These are phyloP conservation scores for Grifola frondosa DNA, from an alignment of 1,284 basidiomycete genomes.

Conservation along the genomic window DNA sequence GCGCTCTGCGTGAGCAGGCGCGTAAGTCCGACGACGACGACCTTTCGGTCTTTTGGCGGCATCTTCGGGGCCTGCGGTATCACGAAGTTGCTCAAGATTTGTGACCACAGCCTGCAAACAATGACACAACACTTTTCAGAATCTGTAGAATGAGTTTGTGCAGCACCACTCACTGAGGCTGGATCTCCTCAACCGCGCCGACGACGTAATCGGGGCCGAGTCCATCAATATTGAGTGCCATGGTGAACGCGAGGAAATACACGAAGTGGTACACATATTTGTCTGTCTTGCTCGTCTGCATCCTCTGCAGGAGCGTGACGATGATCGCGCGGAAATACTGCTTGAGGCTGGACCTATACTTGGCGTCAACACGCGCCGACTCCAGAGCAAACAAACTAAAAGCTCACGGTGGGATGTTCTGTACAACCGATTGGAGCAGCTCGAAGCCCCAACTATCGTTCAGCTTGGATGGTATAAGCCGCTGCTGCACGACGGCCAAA, in stretches of 20 bases:
- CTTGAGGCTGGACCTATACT: conserved; percentile 58
- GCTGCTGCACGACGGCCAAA: conserved; percentile 89
- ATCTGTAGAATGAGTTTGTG: conserved; percentile 1
- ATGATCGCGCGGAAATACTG: conserved; percentile 80
- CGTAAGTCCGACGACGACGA: conserved; percentile 82
- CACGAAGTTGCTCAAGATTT: conserved; percentile 80
- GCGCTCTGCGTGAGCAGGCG: conserved; percentile 76
- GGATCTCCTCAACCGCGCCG: conserved; percentile 77
- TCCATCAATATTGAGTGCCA: conserved; percentile 75
- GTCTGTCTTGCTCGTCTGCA: conserved; percentile 90
- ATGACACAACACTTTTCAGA: conserved; percentile 3
- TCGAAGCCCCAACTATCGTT: conserved; percentile 95
- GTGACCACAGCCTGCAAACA: conserved; percentile 73
- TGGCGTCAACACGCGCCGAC: background rate
- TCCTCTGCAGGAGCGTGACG: conserved; percentile 79
- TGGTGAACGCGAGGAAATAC: conserved; percentile 73
- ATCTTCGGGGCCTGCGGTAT: conserved; percentile 82
- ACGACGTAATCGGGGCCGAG: conserved; percentile 80
- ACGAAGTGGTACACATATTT: conserved; percentile 86
- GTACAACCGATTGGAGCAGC: conserved; percentile 78
- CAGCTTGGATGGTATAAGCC: conserved; percentile 82
- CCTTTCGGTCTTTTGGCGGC: conserved; percentile 79
- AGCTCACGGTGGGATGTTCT: conserved; percentile 72
- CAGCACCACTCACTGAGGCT: conserved; percentile 66
- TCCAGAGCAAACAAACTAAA: background rate